Evolutionary conservation across 176 grass and related monocot genomes (phyloP), one percentile per base, ranked within the genome.

Genomic region (Cenchrus fungigraminus): DNA sequence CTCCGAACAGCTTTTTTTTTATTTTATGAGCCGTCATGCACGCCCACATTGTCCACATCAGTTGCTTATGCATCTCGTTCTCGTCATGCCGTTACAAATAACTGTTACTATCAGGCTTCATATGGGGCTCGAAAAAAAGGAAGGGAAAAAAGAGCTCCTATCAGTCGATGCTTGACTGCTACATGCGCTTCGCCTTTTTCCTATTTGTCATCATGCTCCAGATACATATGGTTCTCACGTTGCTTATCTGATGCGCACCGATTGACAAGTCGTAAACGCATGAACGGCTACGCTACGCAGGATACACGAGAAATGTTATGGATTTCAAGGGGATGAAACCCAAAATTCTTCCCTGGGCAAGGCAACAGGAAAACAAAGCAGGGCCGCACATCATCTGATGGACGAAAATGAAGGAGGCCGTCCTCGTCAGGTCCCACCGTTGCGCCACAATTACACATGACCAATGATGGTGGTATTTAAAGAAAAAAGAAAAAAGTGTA

Each of bases 371-470:
- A 16, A 17, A 61, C 31, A 67, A 65, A 46, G 70, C 71, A 44
- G 55, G 25, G 13, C 5, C 5, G 6, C 81, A 19, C 82, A 40
- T 4, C 37, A 40, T 40, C 37, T 40, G 37, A 40, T 65, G 59
- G 22, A 65, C 25, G 15, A 65, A 32, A 65, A 65, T 34, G 46
- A 15, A 73, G 60, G 50, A 12, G 12, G 61, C 6, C 5, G 57
- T 82, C 79, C 84, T 86, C 9, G 79, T 86, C 72, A 77, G 55
- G 3, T 78, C 78, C 63, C 77, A 85, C 61, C 14, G 19, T 1
- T 32, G 12, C 20, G 12, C 13, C 76, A 32, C 19, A 50, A 25
- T 32, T 32, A 32, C 31, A 29, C 20, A 54, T 64, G 15, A 8
- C 37, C 12, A 8, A 25, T 12, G 82, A 66, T 57, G 14, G 1